These are phyloP conservation scores for Russula vinacea DNA, from an alignment of 768 basidiomycete genomes.

Conservation along the genomic window DNA sequence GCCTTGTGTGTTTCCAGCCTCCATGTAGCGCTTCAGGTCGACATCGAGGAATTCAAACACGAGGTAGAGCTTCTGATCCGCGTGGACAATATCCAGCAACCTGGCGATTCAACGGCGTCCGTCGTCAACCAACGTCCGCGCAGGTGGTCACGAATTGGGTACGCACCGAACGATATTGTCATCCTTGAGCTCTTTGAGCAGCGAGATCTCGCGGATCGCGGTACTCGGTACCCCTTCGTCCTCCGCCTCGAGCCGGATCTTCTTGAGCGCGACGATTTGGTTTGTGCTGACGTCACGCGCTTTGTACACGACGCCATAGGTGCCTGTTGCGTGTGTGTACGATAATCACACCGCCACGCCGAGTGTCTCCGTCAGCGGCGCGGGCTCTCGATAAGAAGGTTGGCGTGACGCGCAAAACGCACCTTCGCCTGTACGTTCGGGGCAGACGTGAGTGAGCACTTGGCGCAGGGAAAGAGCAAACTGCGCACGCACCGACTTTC, in stretches of 20 bases:
- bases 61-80: slow-evolving; percentile 94
- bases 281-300: slow-evolving; percentile 78
- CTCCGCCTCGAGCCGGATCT: slow-evolving; percentile 96
- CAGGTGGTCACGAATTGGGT: background rate
- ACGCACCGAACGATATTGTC: slow-evolving; percentile 90
- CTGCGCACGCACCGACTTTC: slow-evolving; percentile 82
- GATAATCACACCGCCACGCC: background rate
- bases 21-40: slow-evolving; percentile 96
- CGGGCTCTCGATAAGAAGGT: background rate
- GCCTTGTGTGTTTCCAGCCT: slow-evolving; percentile 69
- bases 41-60: slow-evolving; percentile 98
- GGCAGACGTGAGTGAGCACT: background rate
- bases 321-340: slow-evolving; percentile 53
- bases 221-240: slow-evolving; percentile 99
- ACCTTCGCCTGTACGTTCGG: slow-evolving; percentile 50
- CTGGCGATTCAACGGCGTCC: slow-evolving; percentile 41
- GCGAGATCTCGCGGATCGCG: slow-evolving; percentile 95
- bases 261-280: slow-evolving; percentile 93
- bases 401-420: background rate
- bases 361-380: slow-evolving; percentile 10
- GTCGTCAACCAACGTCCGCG: background rate
- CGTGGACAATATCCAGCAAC: slow-evolving; percentile 93
- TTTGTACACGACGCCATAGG: slow-evolving; percentile 98
- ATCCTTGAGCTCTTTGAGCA: slow-evolving; percentile 94
- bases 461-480: background rate